A percentile compares a stretch with the other conserved stretches of the same genome.
phyloP scores from a whole-genome alignment of 2,329 filamentous ascomycete genomes.

The Raffaelea albimanens region DNA sequence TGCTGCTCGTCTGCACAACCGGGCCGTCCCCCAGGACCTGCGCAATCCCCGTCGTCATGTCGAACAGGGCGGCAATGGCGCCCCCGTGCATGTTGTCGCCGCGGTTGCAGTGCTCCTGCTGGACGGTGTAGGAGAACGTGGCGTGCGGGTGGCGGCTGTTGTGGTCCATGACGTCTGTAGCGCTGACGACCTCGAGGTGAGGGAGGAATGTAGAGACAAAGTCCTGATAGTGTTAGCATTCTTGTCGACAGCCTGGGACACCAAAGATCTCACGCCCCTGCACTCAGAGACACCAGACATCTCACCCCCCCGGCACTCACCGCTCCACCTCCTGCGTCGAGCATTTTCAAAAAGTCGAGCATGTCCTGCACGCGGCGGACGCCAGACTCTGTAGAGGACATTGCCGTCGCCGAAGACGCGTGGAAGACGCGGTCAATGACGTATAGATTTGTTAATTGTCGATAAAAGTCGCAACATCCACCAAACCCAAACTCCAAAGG shows the following conservation, averaged over 20 bases:
- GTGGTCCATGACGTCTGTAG: slow-evolving; percentile 9
- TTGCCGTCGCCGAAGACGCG: too few species aligned
- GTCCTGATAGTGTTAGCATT: slow-evolving; percentile 10
- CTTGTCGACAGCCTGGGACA: too few species aligned
- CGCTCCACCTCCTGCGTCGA: background rate
- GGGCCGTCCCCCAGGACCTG: slow-evolving; percentile 45
- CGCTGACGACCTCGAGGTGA: slow-evolving; percentile 29
- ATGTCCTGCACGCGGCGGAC: slow-evolving; percentile 4
- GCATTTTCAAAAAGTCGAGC: slow-evolving; percentile 3
- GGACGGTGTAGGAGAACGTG: slow-evolving; percentile 36
- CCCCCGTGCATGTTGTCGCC: slow-evolving; percentile 50
- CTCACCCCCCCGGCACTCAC: too few species aligned
- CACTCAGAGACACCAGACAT: too few species aligned
- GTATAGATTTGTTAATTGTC: too few species aligned
- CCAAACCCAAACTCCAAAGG: too few species aligned
- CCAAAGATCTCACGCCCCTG: too few species aligned
- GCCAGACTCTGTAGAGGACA: too few species aligned
- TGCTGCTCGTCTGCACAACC: background rate
- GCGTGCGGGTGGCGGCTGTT: slow-evolving; percentile 7
- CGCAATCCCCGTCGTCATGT: slow-evolving; percentile 52
- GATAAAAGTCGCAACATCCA: too few species aligned
- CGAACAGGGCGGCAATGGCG: slow-evolving; percentile 57
- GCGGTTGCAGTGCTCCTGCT: slow-evolving; percentile 42
- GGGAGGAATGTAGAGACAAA: slow-evolving; percentile 35
- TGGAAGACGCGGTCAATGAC: too few species aligned